Conservation (phyloP, 2,329 filamentous ascomycete genomes). For the Nigrospora osmanthi region DNA sequence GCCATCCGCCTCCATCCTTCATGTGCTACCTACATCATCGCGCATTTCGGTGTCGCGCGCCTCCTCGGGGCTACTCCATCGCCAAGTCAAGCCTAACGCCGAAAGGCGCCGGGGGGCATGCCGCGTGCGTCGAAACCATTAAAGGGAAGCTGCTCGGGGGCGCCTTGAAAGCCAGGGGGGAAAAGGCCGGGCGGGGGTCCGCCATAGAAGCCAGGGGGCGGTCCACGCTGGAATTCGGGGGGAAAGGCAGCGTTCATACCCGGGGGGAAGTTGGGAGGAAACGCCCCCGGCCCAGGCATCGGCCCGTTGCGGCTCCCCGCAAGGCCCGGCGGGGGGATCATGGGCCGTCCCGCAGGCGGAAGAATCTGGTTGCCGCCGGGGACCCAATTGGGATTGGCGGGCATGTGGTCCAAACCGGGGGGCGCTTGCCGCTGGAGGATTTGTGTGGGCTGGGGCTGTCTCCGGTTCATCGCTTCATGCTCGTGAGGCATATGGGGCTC, state of each 20-base stretch:
- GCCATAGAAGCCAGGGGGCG: not conserved
- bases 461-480: conserved; percentile 22
- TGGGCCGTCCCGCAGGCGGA: conserved; percentile 39
- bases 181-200: conserved; percentile 46
- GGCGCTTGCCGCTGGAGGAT: conserved; percentile 57
- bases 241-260: conserved; percentile 39
- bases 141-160: conserved; percentile 40
- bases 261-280: conserved; percentile 53
- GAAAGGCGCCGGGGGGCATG: conserved; percentile 34
- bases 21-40: too few relatives aligned
- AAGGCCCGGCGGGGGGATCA: conserved; percentile 56
- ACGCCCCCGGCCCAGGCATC: conserved; percentile 43
- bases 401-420: conserved; percentile 54
- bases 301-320: conserved; percentile 37
- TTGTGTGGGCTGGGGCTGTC: conserved; percentile 48
- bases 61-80: not conserved
- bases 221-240: conserved; percentile 40
- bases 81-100: too few relatives aligned
- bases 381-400: conserved; percentile 40
- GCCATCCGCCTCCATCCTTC: not conserved
- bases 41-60: not conserved
- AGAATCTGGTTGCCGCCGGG: conserved; percentile 31
- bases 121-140: conserved; percentile 48
- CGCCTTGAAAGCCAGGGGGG: conserved; percentile 50
- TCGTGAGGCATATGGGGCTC: conserved; percentile 42